Evolutionary conservation across 1,139 yeast species (phyloP).

Genomic region (Sugiyamaella pinicola): DNA sequence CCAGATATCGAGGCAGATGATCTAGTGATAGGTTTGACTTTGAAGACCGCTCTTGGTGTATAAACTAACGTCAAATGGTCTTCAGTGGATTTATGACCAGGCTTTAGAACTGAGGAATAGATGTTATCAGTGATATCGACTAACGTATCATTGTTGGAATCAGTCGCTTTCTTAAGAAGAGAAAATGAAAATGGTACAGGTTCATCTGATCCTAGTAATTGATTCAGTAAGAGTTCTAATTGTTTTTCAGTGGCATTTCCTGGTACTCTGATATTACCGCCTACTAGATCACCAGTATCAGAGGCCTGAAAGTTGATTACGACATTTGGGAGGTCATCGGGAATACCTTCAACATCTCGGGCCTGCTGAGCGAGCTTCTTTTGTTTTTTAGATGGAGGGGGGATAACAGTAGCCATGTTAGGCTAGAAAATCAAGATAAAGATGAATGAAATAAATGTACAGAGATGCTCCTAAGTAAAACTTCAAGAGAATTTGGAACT

Average conservation of each 20-base stretch:
- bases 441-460: neutral
- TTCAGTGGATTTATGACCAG: constrained; percentile 87
- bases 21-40: constrained; percentile 87
- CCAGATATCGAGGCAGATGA: constrained; percentile 93
- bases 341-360: constrained; percentile 71
- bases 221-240: constrained; percentile 78
- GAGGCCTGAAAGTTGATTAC: constrained; percentile 88
- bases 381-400: constrained; percentile 92
- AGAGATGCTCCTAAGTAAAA: neutral
- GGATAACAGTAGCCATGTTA: constrained; percentile 85
- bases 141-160: constrained; percentile 46
- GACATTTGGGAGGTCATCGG: constrained; percentile 82
- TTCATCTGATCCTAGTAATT: constrained; percentile 50
- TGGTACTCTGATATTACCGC: constrained; percentile 88
- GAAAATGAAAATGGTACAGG: constrained; percentile 91
- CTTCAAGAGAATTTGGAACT: neutral
- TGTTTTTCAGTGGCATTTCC: constrained; percentile 86
- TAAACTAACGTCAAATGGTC: constrained; percentile 88
- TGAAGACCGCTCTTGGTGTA: constrained; percentile 94
- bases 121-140: constrained; percentile 78
- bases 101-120: constrained; percentile 78
- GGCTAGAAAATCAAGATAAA: neutral
- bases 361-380: constrained; percentile 81
- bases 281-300: constrained; percentile 87
- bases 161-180: constrained; percentile 50